Evolutionary conservation across 148 eudicot genomes (phyloP).

Genomic region (Spergularia marina): DNA sequence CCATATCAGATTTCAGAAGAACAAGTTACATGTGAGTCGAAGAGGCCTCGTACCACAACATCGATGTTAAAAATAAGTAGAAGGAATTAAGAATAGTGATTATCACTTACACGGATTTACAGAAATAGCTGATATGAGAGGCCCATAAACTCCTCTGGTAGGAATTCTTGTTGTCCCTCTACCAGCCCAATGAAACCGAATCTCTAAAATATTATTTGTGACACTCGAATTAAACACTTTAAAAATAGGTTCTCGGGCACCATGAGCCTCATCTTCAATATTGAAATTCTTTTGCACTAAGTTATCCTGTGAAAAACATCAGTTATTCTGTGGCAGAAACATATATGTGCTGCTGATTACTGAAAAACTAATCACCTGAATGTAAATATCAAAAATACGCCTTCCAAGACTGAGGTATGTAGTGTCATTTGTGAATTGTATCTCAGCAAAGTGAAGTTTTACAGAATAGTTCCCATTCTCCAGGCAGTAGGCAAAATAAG

Average conservation of each 20-base stretch:
- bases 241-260: conserved; percentile 41
- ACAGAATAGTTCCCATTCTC: conserved; percentile 61
- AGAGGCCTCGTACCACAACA: neutral
- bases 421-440: conserved; percentile 47
- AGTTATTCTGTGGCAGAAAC: neutral
- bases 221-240: conserved; percentile 46
- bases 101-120: conserved; percentile 50
- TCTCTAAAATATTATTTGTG: conserved; percentile 48
- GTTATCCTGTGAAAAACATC: conserved; percentile 40
- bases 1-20: neutral
- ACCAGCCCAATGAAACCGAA: conserved; percentile 66
- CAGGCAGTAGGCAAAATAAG: conserved; percentile 70
- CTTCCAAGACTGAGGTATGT: conserved; percentile 62
- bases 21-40: neutral
- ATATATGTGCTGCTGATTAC: neutral
- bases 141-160: conserved; percentile 66
- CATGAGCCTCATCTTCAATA: conserved; percentile 60
- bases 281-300: conserved; percentile 57
- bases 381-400: conserved; percentile 69
- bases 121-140: conserved; percentile 73
- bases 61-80: neutral
- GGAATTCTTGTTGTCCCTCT: conserved; percentile 80
- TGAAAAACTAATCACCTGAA: conserved; percentile 50
- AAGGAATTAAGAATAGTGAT: neutral
- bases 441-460: conserved; percentile 70